phyloP scores from a whole-genome alignment of 176 grass and related monocot genomes.

The Lolium perenne region DNA sequence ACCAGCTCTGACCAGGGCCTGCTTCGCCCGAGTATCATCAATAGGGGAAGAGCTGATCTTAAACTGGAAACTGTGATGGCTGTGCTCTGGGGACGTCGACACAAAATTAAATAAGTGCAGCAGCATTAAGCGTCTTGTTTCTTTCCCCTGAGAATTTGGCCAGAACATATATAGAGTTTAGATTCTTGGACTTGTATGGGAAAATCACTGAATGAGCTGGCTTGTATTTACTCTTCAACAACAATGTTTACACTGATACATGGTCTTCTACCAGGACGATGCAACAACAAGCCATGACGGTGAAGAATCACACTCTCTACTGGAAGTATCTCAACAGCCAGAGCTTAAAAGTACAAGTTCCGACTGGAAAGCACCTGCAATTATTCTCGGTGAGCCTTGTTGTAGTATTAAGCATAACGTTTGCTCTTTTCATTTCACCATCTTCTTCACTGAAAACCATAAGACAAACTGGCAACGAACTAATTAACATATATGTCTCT shows the following conservation, averaged over 20 bases:
- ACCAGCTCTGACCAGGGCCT: no score
- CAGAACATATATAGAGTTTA: background rate
- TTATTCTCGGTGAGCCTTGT: conserved; percentile 66
- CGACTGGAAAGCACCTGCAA: conserved; percentile 53
- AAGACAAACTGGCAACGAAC: background rate
- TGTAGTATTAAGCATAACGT: background rate
- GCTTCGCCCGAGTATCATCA: no score
- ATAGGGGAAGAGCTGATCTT: no score
- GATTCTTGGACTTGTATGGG: background rate
- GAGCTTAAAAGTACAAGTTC: conserved; percentile 24
- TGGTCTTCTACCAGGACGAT: conserved; percentile 30
- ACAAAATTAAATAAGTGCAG: no score
- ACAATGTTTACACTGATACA: conserved; percentile 11
- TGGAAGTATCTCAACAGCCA: conserved; percentile 25
- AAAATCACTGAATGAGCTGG: background rate
- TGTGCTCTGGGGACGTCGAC: no score
- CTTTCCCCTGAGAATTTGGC: background rate
- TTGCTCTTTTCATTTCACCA: background rate
- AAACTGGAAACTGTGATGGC: no score
- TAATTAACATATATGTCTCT: background rate
- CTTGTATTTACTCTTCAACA: background rate
- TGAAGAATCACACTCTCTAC: conserved; percentile 18
- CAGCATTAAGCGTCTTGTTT: background rate
- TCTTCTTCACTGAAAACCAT: background rate
- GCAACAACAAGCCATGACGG: background rate